phyloP scores from a whole-genome alignment of 176 grass and related monocot genomes.

The Stipa capillata region DNA sequence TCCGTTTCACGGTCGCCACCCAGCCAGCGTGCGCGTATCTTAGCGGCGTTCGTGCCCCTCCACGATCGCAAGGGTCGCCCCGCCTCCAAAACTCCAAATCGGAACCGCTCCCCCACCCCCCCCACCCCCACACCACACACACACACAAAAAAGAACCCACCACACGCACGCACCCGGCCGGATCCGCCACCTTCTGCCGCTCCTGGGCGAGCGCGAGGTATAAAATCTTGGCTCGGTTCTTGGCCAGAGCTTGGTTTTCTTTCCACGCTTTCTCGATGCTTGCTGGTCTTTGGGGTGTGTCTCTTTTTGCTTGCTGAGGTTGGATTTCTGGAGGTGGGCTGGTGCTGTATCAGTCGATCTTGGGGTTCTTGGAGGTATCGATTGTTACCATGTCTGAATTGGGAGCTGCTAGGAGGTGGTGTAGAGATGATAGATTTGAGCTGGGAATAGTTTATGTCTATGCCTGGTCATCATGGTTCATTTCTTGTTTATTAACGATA shows the following conservation, averaged over 20 bases:
- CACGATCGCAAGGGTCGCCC: conserved; percentile 1
- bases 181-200: conserved; percentile 1
- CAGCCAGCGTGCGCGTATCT: not conserved
- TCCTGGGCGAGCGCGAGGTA: not conserved
- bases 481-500: not conserved
- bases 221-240: not conserved
- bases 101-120: not conserved
- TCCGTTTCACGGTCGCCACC: not conserved
- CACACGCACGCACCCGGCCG: not conserved
- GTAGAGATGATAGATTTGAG: not conserved
- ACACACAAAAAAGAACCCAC: not conserved
- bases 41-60: not conserved
- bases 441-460: not conserved
- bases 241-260: not conserved
- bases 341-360: not conserved
- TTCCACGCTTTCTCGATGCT: not conserved
- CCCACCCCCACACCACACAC: not conserved
- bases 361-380: not conserved
- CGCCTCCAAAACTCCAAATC: not conserved
- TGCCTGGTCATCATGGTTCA: not conserved
- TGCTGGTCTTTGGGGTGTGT: not conserved
- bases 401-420: not conserved
- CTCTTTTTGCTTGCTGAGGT: not conserved
- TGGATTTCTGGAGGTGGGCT: not conserved
- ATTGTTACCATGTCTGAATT: not conserved